A percentile compares a stretch with the other conserved stretches of the same genome.
These are phyloP conservation scores for Kwoniella shandongensis DNA, from an alignment of 768 basidiomycete genomes.

Conservation along the genomic window DNA sequence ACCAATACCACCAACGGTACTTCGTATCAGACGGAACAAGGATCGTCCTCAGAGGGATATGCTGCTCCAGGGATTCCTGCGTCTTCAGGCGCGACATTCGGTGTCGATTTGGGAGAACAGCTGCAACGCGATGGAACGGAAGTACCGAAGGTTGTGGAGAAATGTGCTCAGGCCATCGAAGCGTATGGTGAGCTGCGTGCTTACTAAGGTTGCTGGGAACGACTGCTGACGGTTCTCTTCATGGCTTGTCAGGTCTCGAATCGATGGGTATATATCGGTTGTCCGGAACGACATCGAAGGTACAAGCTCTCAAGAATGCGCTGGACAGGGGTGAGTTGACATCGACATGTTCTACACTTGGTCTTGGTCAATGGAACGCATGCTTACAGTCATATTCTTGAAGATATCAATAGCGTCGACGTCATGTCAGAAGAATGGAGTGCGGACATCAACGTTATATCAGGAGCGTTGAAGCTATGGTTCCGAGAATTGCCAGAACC, in stretches of 20 bases:
- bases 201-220: not conserved
- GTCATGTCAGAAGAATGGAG: slow-evolving; percentile 87
- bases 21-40: slow-evolving; percentile 9
- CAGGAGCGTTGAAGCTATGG: slow-evolving; percentile 95
- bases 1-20: slow-evolving; percentile 19
- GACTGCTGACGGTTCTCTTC: not conserved
- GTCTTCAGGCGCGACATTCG: slow-evolving; percentile 70
- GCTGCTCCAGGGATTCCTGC: slow-evolving; percentile 40
- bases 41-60: slow-evolving; percentile 26
- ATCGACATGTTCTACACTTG: too few relatives aligned
- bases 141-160: slow-evolving; percentile 79
- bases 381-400: too few relatives aligned
- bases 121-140: slow-evolving; percentile 88
- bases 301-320: slow-evolving; percentile 74
- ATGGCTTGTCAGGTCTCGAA: slow-evolving; percentile 55
- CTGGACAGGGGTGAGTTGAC: slow-evolving; percentile 73
- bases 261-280: slow-evolving; percentile 90
- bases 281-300: slow-evolving; percentile 84
- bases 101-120: slow-evolving; percentile 86
- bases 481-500: slow-evolving; percentile 94
- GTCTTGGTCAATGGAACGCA: too few relatives aligned
- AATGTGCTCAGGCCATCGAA: slow-evolving; percentile 90
- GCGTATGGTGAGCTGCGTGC: slow-evolving; percentile 63
- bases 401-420: slow-evolving; percentile 83
- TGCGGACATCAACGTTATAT: slow-evolving; percentile 89